phyloP scores from a whole-genome alignment of 2,329 filamentous ascomycete species.

The Alternaria viburni region DNA sequence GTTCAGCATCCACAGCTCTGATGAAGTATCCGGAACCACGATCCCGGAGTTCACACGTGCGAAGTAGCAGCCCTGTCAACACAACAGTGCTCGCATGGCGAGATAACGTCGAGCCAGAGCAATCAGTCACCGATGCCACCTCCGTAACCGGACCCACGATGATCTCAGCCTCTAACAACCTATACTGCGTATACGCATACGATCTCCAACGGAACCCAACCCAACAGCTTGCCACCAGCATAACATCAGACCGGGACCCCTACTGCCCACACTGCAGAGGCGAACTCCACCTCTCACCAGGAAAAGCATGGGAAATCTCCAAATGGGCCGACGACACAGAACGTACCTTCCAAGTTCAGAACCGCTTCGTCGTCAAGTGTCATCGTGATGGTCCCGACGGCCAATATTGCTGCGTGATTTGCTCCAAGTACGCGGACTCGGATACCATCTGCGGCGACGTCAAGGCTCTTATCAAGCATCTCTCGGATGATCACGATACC shows the following conservation, averaged over 20 bases:
- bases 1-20: constrained; percentile 32
- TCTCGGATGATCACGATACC: constrained; percentile 42
- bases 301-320: constrained; percentile 45
- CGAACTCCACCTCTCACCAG: constrained; percentile 39
- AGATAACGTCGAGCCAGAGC: constrained; percentile 23
- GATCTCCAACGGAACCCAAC: constrained; percentile 39
- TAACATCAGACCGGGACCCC: constrained; percentile 31
- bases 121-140: constrained; percentile 31
- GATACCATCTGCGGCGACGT: constrained; percentile 48
- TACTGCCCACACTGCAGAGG: constrained; percentile 42
- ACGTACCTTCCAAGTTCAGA: constrained; percentile 42
- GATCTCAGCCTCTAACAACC: constrained; percentile 19
- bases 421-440: constrained; percentile 27
- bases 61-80: constrained; percentile 29
- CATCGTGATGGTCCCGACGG: constrained; percentile 41
- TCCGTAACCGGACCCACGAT: constrained; percentile 29
- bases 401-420: constrained; percentile 45
- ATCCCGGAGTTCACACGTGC: constrained; percentile 1
- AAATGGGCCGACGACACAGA: constrained; percentile 40
- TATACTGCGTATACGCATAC: constrained; percentile 42
- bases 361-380: constrained; percentile 47
- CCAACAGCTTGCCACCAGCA: constrained; percentile 33
- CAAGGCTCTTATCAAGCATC: constrained; percentile 43
- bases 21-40: constrained; percentile 27
- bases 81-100: constrained; percentile 32